A percentile compares a stretch with the other conserved stretches of the same genome.
These are phyloP conservation scores for Volvariella volvacea DNA, from an alignment of 1,284 basidiomycete genomes.

Conservation along the genomic window DNA sequence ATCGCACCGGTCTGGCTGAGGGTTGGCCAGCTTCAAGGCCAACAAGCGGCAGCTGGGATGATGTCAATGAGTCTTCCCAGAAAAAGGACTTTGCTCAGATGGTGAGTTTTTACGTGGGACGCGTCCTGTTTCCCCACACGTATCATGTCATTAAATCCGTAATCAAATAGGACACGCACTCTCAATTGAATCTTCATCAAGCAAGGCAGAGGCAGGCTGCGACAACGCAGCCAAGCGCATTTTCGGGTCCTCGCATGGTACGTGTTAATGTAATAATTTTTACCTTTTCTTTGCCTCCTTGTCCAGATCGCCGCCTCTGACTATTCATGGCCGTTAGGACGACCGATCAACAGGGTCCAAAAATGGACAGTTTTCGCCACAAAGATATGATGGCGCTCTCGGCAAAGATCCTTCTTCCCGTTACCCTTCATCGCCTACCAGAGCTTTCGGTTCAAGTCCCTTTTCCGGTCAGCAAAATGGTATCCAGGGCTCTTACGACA, in stretches of 20 bases:
- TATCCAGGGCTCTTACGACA: conserved; percentile 30
- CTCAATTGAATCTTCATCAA: conserved; percentile 34
- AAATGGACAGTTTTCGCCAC: conserved; percentile 45
- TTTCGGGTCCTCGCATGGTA: conserved; percentile 36
- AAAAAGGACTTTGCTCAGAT: conserved; percentile 43
- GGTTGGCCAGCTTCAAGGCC: conserved; percentile 48
- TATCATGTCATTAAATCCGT: conserved; percentile 5
- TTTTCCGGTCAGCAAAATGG: conserved; percentile 25
- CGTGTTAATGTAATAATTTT: conserved; percentile 16
- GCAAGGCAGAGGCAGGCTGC: conserved; percentile 44
- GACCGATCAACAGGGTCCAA: conserved; percentile 38
- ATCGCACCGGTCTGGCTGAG: conserved; percentile 41
- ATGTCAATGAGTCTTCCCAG: conserved; percentile 38
- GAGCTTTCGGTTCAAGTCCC: conserved; percentile 27
- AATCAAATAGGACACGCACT: conserved; percentile 27
- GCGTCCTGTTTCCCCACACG: conserved; percentile 1
- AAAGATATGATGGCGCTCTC: conserved; percentile 40
- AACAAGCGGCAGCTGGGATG: conserved; percentile 58
- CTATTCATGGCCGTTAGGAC: conserved; percentile 31
- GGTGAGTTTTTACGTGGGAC: conserved; percentile 23
- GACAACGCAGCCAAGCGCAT: conserved; percentile 21
- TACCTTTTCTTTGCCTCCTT: too few relatives aligned
- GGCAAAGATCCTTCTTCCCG: conserved; percentile 32
- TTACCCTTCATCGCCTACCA: conserved; percentile 37
- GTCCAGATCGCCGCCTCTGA: conserved; percentile 13